Conservation (phyloP, 805 yeast genomes). For the Saturnispora sekii region DNA sequence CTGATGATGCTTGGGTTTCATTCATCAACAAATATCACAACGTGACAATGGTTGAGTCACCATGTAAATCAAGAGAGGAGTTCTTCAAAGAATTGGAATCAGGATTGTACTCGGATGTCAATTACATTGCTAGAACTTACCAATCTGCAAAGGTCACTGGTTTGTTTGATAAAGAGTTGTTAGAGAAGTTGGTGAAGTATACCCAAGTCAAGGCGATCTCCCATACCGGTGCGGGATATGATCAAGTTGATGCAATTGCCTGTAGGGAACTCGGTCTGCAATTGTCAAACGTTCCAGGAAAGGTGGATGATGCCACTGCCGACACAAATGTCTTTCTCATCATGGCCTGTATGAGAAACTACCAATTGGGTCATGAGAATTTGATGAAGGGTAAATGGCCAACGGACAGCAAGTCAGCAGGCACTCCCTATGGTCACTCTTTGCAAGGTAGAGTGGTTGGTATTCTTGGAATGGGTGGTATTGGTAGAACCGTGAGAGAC, state of each 20-base stretch:
- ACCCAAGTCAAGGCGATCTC: constrained; percentile 33
- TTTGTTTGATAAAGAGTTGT: constrained; percentile 34
- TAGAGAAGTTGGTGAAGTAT: constrained; percentile 25
- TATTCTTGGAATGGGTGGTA: constrained; percentile 82
- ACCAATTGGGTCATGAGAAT: constrained; percentile 46
- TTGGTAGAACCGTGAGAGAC: constrained; percentile 71
- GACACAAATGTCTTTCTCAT: constrained; percentile 46
- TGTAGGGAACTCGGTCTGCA: constrained; percentile 33
- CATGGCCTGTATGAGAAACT: constrained; percentile 45
- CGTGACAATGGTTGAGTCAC: constrained; percentile 37
- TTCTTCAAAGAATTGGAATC: constrained; percentile 30
- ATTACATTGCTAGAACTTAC: constrained; percentile 34
- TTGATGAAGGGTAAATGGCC: constrained; percentile 59
- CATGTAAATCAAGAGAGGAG: constrained; percentile 32
- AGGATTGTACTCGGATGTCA: constrained; percentile 29
- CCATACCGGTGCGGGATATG: constrained; percentile 53
- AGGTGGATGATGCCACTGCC: constrained; percentile 49
- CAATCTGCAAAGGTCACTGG: constrained; percentile 32
- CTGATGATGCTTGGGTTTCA: constrained; percentile 52
- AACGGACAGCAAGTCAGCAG: constrained; percentile 30
- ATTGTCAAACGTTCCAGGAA: constrained; percentile 42
- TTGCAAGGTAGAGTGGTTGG: constrained; percentile 73
- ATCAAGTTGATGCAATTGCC: constrained; percentile 36
- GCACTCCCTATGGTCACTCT: constrained; percentile 58
- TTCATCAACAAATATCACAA: constrained; percentile 19